Percentiles rank a stretch among this genome's conserved stretches.
These are phyloP conservation scores for Sphagnum contortum DNA, from an alignment of 225 moss, liverwort and hornwort species.

Conservation along the genomic window DNA sequence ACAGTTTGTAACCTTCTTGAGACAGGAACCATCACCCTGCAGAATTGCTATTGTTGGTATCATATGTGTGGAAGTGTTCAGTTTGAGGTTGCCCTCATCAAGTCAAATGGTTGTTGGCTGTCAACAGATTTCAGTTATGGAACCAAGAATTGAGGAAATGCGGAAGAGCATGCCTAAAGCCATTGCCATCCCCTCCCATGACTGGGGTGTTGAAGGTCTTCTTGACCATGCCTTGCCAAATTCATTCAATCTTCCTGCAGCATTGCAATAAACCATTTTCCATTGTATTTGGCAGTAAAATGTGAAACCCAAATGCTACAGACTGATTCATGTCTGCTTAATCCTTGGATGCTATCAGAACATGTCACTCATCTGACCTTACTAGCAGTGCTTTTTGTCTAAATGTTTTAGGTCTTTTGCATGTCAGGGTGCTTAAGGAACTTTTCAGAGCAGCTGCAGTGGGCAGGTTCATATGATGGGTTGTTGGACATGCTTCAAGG, in stretches of 20 bases:
- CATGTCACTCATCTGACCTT: not conserved
- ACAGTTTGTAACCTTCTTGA: no score
- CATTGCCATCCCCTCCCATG: conserved; percentile 88
- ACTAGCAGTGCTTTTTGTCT: no score
- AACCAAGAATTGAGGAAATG: conserved; percentile 74
- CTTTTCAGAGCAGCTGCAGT: conserved; percentile 89
- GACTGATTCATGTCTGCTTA: not conserved
- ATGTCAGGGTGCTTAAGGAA: conserved; percentile 87
- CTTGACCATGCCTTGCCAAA: not conserved
- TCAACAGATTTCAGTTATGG: conserved; percentile 58
- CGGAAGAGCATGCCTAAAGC: conserved; percentile 70
- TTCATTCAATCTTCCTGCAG: not conserved
- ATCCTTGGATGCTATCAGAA: not conserved
- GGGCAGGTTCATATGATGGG: conserved; percentile 79
- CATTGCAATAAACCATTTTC: not conserved
- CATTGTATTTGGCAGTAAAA: not conserved
- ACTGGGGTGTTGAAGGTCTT: conserved; percentile 93
- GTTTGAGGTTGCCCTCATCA: no score
- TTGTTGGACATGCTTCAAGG: conserved; percentile 63
- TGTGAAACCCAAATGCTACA: not conserved
- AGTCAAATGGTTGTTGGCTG: no score
- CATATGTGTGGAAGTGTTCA: no score
- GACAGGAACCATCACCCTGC: no score
- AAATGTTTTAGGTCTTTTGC: not conserved
- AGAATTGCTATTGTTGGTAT: no score